A percentile compares a stretch with the other conserved stretches of the same genome.
Evolutionary conservation across 2,329 filamentous ascomycete species (phyloP).

Genomic region (Aureobasidium subglaciale): DNA sequence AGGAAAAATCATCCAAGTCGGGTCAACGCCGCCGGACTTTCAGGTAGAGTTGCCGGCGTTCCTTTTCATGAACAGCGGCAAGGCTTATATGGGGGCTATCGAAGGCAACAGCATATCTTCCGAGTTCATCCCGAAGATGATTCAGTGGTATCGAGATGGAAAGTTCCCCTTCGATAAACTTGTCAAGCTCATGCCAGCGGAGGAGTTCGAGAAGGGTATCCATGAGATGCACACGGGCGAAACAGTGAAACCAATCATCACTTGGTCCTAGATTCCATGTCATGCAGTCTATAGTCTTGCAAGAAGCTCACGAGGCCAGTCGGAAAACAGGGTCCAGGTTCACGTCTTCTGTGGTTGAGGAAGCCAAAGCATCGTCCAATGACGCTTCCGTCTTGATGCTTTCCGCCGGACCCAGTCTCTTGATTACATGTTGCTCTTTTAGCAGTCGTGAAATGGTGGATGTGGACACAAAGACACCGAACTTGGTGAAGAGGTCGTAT

Average conservation of each 20-base stretch:
- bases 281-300: neutral
- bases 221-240: slow-evolving; percentile 34
- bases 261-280: slow-evolving; percentile 8
- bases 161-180: slow-evolving; percentile 42
- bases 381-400: neutral
- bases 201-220: slow-evolving; percentile 35
- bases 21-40: slow-evolving; percentile 39
- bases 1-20: slow-evolving; percentile 46
- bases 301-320: neutral
- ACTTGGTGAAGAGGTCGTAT: slow-evolving; percentile 3
- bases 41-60: slow-evolving; percentile 39
- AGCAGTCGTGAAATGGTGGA: slow-evolving; percentile 9
- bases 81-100: slow-evolving; percentile 43
- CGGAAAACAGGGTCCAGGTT: neutral
- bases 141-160: slow-evolving; percentile 42
- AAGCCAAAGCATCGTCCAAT: neutral
- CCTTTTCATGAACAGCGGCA: slow-evolving; percentile 41
- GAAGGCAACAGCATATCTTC: slow-evolving; percentile 39
- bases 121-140: slow-evolving; percentile 42
- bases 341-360: neutral
- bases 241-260: slow-evolving; percentile 18
- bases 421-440: neutral
- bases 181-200: slow-evolving; percentile 38
- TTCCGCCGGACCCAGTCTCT: neutral
- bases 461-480: neutral